Base-by-base conservation (phyloP, 805 yeast genomes). In the Grigorovia transvaalensis region DNA sequence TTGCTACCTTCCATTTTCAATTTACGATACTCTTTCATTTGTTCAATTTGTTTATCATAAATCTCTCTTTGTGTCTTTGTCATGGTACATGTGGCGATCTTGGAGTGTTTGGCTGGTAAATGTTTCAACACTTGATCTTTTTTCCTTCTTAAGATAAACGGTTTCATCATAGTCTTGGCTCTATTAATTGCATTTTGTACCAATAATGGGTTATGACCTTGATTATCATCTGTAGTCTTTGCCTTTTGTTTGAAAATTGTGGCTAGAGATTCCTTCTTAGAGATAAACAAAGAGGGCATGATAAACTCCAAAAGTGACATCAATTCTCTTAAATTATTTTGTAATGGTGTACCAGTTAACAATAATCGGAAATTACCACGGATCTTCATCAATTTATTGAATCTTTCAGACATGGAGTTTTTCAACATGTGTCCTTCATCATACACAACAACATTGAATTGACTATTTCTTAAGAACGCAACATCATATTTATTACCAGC, bases 351-450 rank as follows among this genome's bases (percentile, higher is more conserved):
- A 66, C 99, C 99, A 1, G 99, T 93, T 54, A 93, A 75, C 47
- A 93, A 69, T 35, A 93, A 71, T 59, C 99, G 76, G 71, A 91
- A 93, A n/a, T 78, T 76, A 0, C 93, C 96, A 53, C 76, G 77
- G 50, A 93, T 72, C 60, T 80, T 80, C 95, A 91, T 90, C 55
- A 93, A 74, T 68, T 89, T 91, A 54, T 72, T 75, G 65, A 91
- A 93, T 59, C 99, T 76, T 61, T 91, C 98, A 33, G 93, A 80
- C 54, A 78, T 74, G 2, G 96, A 85, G 67, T 93, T 93, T 66
- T 93, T 93, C 59, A 93, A 74, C 87, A 93, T 83, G 68, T 93
- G 99, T 1, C 99, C 99, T 73, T 93, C 99, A 68, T 93, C 99
- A 64, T 88, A 93, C 1, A 93, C 91, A 54, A 95, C 81, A 57